Evolutionary conservation across 140 eudicot genomes (phyloP), one percentile per base, ranked within the genome.

Genomic region (Bidens hawaiensis): DNA sequence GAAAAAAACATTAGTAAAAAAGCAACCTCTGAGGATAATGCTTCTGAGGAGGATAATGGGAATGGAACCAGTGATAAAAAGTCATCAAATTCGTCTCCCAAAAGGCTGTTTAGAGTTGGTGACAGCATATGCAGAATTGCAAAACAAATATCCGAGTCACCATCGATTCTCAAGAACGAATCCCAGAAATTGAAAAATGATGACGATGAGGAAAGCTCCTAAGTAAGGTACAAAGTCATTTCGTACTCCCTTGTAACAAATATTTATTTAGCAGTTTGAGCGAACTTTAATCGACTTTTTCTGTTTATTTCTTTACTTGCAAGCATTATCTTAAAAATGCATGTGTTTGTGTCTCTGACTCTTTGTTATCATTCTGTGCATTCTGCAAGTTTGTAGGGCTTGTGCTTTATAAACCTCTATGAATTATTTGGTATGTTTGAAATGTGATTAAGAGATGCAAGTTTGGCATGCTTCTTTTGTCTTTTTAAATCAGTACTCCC

Each of bases 121-220:
- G 79, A 67, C 5, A 59, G 63, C 8, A 74, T 74, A 40, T 58
- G 69, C 12, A 59, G 50, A 66, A 74, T 74, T 28, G 79, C 79
- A 1, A 74, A 74, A 74, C 57, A 74, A 21, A 26, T 74, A 48
- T 74, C 79, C 2, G 69, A 66, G 64, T 59, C 79, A 16, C 79
- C 79, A 10, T 48, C 63, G 1, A 31, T 50, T 49, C 62, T 60
- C 21, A 66, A 65, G 30, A 74, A 68, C 30, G 74, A 60, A 40
- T 40, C 74, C 34, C 51, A 55, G 45, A 17, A 23, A 45, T 42
- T 54, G 24, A 47, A 46, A 6, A 50, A 28, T 36, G 18, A 23
- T 4, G 64, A 27, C 28, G 43, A 65, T 3, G 63, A 25, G 41
- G 52, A 49, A 64, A 34, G 36, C 4, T 26, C 27, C 59, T 42